Base-by-base conservation (phyloP, 1,284 basidiomycete genomes). In the Vanrija sp. region DNA sequence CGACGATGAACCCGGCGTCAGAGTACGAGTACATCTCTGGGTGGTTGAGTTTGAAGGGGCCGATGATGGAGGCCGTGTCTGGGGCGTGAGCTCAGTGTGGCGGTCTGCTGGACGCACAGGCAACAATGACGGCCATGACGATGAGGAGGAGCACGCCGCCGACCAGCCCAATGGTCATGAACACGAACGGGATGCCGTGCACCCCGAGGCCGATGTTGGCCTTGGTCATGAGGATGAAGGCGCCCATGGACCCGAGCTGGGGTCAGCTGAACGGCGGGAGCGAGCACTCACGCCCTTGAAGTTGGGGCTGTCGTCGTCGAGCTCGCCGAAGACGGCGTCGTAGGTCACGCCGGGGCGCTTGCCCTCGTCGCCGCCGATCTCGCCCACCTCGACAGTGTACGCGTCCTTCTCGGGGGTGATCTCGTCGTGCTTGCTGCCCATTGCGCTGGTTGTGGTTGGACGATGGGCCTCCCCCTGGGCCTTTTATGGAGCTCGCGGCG, bases 201-300 rank as follows among this genome's bases (percentile, higher is more conserved):
- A 83, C 81, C 15, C 82, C 83, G 65, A 83, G 82, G 61, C 80
- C 81, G 46, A 84, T 81, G 25, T 83, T 82, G 59, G 82, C 80
- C 43, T 81, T 80, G 54, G 83, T 82, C 82, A 84, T 83, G 37
- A 83, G 68, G 43, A 82, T 63, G 22, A 75, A 71, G 1, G 63
- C 56, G 39, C 56, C 57, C 14, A 55, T 37, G 47, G 53, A 53
- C 1, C 57, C 57, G 27, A 59, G 51, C 55, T 57, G 47, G 19
- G 0, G 47, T 56, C 22, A 56, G 54, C 19, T 18, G 5, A n/a
- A 4, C 3, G n/a, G 10, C 4, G 38, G 38, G 2, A 19, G 12
- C 7, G 12, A 39, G 12, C 12, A 50, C 49, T 45, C 49, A 65
- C 63, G 36, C 58, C 60, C 19, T 59, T 51, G 48, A 59, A 65